A percentile compares a stretch with the other conserved stretches of the same genome.
These are phyloP conservation scores for Odonthalia washingtoniensis DNA, from an alignment of 31 red algal genomes.

Conservation along the genomic window DNA sequence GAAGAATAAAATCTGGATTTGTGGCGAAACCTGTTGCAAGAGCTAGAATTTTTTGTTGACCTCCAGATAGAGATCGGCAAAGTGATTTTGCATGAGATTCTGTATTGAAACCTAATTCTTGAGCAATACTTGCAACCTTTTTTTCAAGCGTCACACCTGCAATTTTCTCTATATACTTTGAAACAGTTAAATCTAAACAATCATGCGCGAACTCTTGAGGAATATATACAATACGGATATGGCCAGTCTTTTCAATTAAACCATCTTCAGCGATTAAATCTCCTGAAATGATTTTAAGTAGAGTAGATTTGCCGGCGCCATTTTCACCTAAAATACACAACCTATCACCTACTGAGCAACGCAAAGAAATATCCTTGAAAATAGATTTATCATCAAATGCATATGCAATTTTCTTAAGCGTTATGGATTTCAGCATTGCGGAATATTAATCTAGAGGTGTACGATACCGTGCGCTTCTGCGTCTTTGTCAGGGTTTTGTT, in stretches of 20 bases:
- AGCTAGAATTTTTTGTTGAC: conserved; percentile 86
- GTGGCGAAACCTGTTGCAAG: conserved; percentile 91
- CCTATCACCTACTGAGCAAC: too few relatives aligned
- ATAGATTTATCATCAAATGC: too few relatives aligned
- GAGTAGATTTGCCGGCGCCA: conserved; percentile 89
- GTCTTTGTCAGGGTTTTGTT: too few relatives aligned
- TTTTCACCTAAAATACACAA: conserved; percentile 75
- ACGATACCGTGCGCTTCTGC: too few relatives aligned
- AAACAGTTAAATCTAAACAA: conserved; percentile 66
- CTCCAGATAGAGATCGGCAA: conserved; percentile 65
- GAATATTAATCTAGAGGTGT: too few relatives aligned
- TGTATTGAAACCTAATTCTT: conserved; percentile 70
- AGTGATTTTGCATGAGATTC: conserved; percentile 51
- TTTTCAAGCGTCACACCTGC: conserved; percentile 74
- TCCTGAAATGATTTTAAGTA: conserved; percentile 90
- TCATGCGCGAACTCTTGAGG: conserved; percentile 87
- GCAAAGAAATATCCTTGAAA: too few relatives aligned
- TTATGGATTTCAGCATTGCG: too few relatives aligned
- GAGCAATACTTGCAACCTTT: conserved; percentile 76
- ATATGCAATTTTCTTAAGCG: too few relatives aligned
- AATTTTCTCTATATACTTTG: conserved; percentile 68
- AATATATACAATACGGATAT: conserved; percentile 83
- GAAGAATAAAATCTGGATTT: conserved; percentile 88
- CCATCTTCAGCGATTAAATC: conserved; percentile 76
- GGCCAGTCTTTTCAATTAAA: conserved; percentile 74